These are phyloP conservation scores for Begonia masoniana DNA, from an alignment of 306 rosid genomes.

Conservation along the genomic window DNA sequence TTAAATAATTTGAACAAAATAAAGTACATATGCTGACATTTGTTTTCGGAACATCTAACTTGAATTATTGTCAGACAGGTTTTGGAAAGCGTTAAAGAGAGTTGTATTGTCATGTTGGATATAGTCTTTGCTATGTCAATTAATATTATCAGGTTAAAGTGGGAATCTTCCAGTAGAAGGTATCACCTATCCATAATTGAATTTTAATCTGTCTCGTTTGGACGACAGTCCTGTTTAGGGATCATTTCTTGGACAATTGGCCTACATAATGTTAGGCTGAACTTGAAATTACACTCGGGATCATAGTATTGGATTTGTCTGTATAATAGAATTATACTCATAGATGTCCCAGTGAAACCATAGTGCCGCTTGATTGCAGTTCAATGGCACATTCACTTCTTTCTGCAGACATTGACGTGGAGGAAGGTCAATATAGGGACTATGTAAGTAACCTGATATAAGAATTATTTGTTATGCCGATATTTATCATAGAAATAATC, in stretches of 20 bases:
- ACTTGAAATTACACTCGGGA: too few species aligned
- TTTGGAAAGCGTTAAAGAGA: conserved; percentile 28
- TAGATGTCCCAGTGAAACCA: too few species aligned
- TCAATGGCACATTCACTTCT: conserved; percentile 67
- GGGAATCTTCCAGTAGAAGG: conserved; percentile 42
- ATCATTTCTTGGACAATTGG: not conserved
- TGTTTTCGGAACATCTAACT: too few species aligned
- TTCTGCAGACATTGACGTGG: conserved; percentile 40
- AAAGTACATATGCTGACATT: too few species aligned
- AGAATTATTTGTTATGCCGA: too few species aligned
- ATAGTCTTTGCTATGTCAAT: conserved; percentile 47
- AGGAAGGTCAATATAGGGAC: conserved; percentile 45
- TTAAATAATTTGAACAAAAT: too few species aligned
- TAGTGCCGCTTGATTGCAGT: conserved; percentile 29
- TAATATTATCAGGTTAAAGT: conserved; percentile 51
- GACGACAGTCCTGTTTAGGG: not conserved
- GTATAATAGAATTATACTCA: not conserved
- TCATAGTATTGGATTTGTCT: not conserved
- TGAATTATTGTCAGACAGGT: conserved; percentile 23
- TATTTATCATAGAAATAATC: not conserved
- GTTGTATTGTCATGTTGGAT: conserved; percentile 36
- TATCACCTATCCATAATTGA: conserved; percentile 15
- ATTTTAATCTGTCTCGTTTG: conserved; percentile 6
- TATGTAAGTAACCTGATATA: conserved; percentile 30
- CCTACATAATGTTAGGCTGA: too few species aligned